Evolutionary conservation across 306 rosid species (phyloP).

Genomic region (Datisca glomerata): DNA sequence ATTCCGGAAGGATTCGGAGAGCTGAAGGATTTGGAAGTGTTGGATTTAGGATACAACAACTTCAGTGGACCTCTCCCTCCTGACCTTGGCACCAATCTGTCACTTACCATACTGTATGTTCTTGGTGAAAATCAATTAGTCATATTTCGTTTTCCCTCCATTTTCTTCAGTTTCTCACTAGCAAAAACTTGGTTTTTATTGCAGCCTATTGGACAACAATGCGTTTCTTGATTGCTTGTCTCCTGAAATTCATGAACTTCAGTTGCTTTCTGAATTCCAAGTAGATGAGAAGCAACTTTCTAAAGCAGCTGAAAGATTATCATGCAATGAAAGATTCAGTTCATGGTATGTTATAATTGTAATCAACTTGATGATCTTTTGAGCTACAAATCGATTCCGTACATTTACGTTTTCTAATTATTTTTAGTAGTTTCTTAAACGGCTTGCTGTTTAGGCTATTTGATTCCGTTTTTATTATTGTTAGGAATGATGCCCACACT

Average conservation of each 20-base stretch:
- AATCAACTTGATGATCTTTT: constrained; percentile 13
- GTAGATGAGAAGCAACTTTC: constrained; percentile 49
- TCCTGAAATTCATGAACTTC: constrained; percentile 47
- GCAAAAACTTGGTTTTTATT: constrained; percentile 16
- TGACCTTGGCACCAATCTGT: constrained; percentile 59
- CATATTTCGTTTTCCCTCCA: neutral
- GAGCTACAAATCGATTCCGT: no score
- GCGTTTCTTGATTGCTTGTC: constrained; percentile 43
- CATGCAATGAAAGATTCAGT: constrained; percentile 28
- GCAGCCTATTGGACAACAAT: constrained; percentile 82
- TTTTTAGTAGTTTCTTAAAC: no score
- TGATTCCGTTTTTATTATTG: no score
- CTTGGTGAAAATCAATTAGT: constrained; percentile 7
- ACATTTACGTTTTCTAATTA: no score
- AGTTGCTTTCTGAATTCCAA: constrained; percentile 60
- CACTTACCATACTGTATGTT: constrained; percentile 69
- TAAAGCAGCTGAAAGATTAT: constrained; percentile 19
- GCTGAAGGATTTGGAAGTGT: constrained; percentile 69
- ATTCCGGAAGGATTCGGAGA: constrained; percentile 54
- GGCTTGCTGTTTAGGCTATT: no score
- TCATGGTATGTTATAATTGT: constrained; percentile 31
- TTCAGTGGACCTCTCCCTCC: constrained; percentile 50
- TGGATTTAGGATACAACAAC: constrained; percentile 84
- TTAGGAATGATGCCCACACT: neutral
- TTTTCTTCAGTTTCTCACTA: neutral